Conservation (phyloP, 1,284 basidiomycete species). For the Anthracocystis walkeri region DNA sequence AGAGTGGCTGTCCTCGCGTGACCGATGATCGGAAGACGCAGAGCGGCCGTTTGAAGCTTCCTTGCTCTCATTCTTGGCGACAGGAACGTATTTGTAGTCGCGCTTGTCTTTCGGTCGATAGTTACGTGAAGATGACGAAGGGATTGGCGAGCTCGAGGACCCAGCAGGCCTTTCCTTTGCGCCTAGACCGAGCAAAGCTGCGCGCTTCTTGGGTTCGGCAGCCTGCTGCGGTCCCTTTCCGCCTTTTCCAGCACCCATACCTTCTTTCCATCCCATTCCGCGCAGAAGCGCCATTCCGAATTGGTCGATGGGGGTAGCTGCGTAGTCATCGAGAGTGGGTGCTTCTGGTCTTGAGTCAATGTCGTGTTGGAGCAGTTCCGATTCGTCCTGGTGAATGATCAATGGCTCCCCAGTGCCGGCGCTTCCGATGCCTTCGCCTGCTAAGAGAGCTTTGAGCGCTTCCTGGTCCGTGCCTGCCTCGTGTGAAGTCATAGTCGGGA, state of each 20-base stretch:
- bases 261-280: conserved; percentile 96
- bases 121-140: conserved; percentile 71
- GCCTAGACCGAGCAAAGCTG: conserved; percentile 63
- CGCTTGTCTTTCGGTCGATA: conserved; percentile 70
- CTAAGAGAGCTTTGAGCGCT: conserved; percentile 51
- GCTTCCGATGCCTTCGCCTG: conserved; percentile 19
- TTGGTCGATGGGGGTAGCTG: conserved; percentile 87
- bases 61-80: conserved; percentile 75
- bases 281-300: conserved; percentile 93
- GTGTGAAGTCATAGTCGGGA: neutral
- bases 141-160: conserved; percentile 5
- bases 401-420: conserved; percentile 2
- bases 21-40: neutral
- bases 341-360: conserved; percentile 63
- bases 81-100: conserved; percentile 80
- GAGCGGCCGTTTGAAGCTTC: conserved; percentile 8
- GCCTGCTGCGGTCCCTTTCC: conserved; percentile 59
- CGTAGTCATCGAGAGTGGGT: conserved; percentile 85
- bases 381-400: conserved; percentile 59
- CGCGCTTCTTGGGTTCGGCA: conserved; percentile 59
- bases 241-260: conserved; percentile 74
- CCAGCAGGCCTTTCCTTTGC: conserved; percentile 58
- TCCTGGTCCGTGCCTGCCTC: conserved; percentile 33
- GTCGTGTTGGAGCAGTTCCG: conserved; percentile 58
- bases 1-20: conserved; percentile 28